A percentile compares a stretch with the other conserved stretches of the same genome.
phyloP scores from a whole-genome alignment of 2,329 filamentous ascomycete genomes.

The Westerdykella sp. region DNA sequence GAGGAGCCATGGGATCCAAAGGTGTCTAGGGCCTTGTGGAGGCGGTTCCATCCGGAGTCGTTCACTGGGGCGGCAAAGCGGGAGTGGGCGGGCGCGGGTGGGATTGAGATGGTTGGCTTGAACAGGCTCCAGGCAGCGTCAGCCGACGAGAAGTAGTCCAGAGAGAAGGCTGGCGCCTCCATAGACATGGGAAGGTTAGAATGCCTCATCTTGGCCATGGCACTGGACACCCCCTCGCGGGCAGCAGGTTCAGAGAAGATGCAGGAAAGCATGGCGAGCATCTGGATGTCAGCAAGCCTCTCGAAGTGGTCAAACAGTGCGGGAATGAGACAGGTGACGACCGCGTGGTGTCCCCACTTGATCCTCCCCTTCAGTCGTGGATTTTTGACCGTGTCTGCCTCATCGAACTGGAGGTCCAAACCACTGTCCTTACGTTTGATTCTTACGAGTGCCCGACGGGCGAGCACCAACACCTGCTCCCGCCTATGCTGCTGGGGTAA shows the following conservation, averaged over 20 bases:
- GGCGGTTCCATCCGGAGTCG: constrained; percentile 28
- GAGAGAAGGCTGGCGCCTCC: constrained; percentile 41
- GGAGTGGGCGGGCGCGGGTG: constrained; percentile 27
- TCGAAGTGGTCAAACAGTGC: constrained; percentile 56
- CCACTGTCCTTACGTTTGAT: constrained; percentile 47
- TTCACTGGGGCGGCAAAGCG: constrained; percentile 26
- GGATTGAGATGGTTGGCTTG: constrained; percentile 32
- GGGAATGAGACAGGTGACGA: constrained; percentile 53
- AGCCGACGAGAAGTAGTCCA: constrained; percentile 43
- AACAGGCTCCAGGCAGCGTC: constrained; percentile 41
- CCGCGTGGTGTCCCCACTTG: constrained; percentile 53
- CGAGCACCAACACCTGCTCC: constrained; percentile 63
- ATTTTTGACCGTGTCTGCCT: constrained; percentile 35
- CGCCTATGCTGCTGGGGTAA: constrained; percentile 50
- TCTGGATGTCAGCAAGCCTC: constrained; percentile 55
- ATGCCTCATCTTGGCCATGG: constrained; percentile 32
- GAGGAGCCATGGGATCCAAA: constrained; percentile 48
- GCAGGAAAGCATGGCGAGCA: constrained; percentile 60
- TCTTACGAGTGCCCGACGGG: constrained; percentile 53
- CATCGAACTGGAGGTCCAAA: constrained; percentile 44
- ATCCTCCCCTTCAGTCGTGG: constrained; percentile 41
- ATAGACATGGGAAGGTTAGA: constrained; percentile 37
- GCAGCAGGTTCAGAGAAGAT: constrained; percentile 49
- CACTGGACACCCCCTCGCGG: constrained; percentile 35
- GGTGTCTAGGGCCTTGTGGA: constrained; percentile 26